Evolutionary conservation across 805 yeast genomes (phyloP), one percentile per base, ranked within the genome.

Genomic region (Lachancea mirantina): DNA sequence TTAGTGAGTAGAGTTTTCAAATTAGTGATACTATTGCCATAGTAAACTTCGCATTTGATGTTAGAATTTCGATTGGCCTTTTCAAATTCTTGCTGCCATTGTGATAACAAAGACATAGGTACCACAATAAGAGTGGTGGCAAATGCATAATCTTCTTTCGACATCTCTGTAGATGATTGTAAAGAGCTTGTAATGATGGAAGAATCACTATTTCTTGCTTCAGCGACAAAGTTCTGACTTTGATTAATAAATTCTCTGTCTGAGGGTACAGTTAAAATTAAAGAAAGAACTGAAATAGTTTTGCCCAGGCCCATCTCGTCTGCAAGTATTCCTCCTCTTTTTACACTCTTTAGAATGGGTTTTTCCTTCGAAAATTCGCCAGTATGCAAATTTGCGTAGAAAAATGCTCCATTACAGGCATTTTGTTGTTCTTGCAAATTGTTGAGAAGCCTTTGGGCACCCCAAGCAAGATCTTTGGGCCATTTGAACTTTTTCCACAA

Each of bases 231-330:
- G 13, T n/a, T 4, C 7, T 15, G 27, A 18, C 24, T 26, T 10
- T 17, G n/a, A 3, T 36, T 22, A 7, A 24, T 5, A 21, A 32
- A 20, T 28, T 29, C 23, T 19, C 19, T 28, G 47, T 81, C 88
- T 28, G 46, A 53, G 0, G 85, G 83, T 7, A 69, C 76, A 0
- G 84, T 68, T 36, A 80, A 74, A 8, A 88, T 66, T 30, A 89
- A 59, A 0, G 96, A 70, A 32, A 85, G 57, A 0, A 94, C 75
- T 1, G 95, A 81, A 15, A 88, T 81, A 0, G 97, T 88, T 52
- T 88, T 88, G 26, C 97, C 97, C 6, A 88, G 65, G 0, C 97
- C 97, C 97, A 88, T 88, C 55, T 88, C 97, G 61, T 88, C 97
- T 0, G 96, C 95, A 10, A 88, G 61, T 14, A 88, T 82, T 2